These are phyloP conservation scores for Harrya chromipes DNA, from an alignment of 768 basidiomycete species.

Conservation along the genomic window DNA sequence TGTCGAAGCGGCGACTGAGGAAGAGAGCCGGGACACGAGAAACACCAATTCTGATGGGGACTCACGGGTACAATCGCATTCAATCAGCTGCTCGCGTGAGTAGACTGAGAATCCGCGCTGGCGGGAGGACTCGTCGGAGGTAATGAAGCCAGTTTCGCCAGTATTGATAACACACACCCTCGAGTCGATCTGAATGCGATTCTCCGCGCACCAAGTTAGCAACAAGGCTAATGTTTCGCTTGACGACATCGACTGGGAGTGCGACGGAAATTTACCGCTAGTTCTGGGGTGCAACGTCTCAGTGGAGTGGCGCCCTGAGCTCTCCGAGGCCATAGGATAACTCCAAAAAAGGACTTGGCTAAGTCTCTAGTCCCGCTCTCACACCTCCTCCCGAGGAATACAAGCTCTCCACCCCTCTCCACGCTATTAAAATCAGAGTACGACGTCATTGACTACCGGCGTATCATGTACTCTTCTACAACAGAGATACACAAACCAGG, in stretches of 20 bases:
- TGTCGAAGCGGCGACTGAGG: neutral
- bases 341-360: constrained; percentile 24
- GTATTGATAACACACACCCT: constrained; percentile 36
- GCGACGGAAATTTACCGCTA: neutral
- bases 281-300: neutral
- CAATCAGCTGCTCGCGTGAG: constrained; percentile 24
- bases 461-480: too few species aligned
- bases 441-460: too few species aligned
- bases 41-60: neutral
- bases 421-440: too few species aligned
- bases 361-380: neutral
- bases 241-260: constrained; percentile 18
- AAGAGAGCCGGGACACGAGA: neutral
- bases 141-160: neutral
- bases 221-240: constrained; percentile 24
- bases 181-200: constrained; percentile 45
- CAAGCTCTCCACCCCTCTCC: too few species aligned
- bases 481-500: too few species aligned
- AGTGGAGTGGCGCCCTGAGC: constrained; percentile 2
- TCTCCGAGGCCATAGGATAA: constrained; percentile 22
- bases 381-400: too few species aligned
- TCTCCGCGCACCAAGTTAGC: constrained; percentile 48
- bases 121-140: constrained; percentile 8
- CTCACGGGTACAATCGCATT: constrained; percentile 26
- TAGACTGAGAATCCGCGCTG: constrained; percentile 21